Evolutionary conservation across 2,329 filamentous ascomycete genomes (phyloP).

Genomic region (Talaromyces piceae): DNA sequence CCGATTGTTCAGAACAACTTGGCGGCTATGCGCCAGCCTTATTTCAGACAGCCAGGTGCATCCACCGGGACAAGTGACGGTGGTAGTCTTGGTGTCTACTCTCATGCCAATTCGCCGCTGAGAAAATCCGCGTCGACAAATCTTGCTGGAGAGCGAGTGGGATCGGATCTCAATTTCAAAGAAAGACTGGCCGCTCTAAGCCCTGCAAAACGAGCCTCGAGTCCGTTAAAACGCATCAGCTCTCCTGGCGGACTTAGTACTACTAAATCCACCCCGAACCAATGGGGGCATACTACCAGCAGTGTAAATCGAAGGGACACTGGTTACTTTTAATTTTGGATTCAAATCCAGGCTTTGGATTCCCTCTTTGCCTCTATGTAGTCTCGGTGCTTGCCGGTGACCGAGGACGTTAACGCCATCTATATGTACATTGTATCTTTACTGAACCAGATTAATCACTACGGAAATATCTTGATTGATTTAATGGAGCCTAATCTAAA

Average conservation of each 20-base stretch:
- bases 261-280: background rate
- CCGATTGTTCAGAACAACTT: slow-evolving; percentile 33
- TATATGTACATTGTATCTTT: background rate
- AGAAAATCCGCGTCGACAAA: slow-evolving; percentile 66
- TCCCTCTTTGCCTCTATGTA: background rate
- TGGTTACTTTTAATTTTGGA: background rate
- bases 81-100: slow-evolving; percentile 72
- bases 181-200: slow-evolving; percentile 31
- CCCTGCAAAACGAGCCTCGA: slow-evolving; percentile 26
- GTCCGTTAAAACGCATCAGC: slow-evolving; percentile 12
- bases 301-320: slow-evolving; percentile 6
- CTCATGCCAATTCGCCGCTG: slow-evolving; percentile 72
- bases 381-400: background rate
- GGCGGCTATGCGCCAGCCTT: slow-evolving; percentile 45
- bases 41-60: slow-evolving; percentile 40
- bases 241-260: slow-evolving; percentile 5
- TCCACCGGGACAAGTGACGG: slow-evolving; percentile 49
- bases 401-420: background rate
- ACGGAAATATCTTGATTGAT: no score
- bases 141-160: slow-evolving; percentile 25
- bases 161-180: slow-evolving; percentile 32
- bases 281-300: slow-evolving; percentile 6
- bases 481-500: no score
- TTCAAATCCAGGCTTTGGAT: background rate
- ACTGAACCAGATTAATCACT: no score